Percentiles rank a stretch among this genome's conserved stretches.
These are phyloP conservation scores for Circinella minor DNA, from an alignment of 371 early-diverging fungal species.

Conservation along the genomic window DNA sequence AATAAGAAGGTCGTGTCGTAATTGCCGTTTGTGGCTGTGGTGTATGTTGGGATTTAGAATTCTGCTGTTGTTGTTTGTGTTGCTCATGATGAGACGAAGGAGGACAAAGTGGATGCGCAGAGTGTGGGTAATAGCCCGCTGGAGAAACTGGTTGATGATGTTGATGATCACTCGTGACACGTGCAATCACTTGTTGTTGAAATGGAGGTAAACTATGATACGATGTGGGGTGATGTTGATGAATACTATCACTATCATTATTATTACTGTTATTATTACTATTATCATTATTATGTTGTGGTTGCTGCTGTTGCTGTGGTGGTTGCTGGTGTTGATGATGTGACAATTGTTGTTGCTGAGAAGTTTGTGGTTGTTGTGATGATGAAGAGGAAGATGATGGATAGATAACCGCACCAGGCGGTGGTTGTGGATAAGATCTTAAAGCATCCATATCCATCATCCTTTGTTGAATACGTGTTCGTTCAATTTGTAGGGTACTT, in stretches of 20 bases:
- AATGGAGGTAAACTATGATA: constrained; percentile 38
- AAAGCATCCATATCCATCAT: constrained; percentile 43
- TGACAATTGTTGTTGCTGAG: background rate
- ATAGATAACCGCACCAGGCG: constrained; percentile 14
- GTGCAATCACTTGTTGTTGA: constrained; percentile 43
- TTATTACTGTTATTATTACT: no score
- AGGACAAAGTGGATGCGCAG: constrained; percentile 45
- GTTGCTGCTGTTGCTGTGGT: background rate
- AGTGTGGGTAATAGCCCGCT: constrained; percentile 37
- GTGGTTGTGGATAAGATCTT: constrained; percentile 12
- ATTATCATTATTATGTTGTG: background rate
- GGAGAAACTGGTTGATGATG: constrained; percentile 30
- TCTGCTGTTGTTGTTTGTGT: constrained; percentile 2
- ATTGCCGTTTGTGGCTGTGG: background rate
- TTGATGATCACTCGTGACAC: constrained; percentile 24
- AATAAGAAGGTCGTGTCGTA: constrained; percentile 1
- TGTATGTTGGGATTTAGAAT: constrained; percentile 7
- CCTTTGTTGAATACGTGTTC: constrained; percentile 40
- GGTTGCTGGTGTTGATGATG: background rate
- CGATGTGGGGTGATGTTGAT: background rate
- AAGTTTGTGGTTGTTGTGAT: background rate
- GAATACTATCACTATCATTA: no score
- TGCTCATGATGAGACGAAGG: constrained; percentile 14
- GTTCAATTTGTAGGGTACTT: constrained; percentile 43
- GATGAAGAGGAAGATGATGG: no score